Percentiles rank a stretch among this genome's conserved stretches.
phyloP scores from a whole-genome alignment of 768 basidiomycete genomes.

The Suillus fuscotomentosus region DNA sequence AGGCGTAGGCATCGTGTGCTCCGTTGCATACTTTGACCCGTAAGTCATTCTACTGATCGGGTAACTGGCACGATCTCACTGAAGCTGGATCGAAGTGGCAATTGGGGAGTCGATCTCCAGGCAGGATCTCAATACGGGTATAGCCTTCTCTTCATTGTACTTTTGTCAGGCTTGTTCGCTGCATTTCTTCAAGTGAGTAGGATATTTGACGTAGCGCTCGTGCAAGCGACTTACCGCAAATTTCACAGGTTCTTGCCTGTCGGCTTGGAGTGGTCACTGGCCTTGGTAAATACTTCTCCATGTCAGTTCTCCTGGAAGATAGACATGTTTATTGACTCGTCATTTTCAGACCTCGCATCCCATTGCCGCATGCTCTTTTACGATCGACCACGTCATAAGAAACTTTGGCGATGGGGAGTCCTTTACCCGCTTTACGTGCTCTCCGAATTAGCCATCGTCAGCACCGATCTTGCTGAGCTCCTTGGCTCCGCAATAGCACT shows the following conservation, averaged over 20 bases:
- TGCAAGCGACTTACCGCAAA: conserved; percentile 5
- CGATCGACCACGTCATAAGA: conserved; percentile 58
- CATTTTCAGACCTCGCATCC: conserved; percentile 49
- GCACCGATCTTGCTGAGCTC: conserved; percentile 80
- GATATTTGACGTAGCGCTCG: background rate
- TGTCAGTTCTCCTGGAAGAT: background rate
- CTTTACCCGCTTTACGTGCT: conserved; percentile 66
- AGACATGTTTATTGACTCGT: conserved; percentile 16
- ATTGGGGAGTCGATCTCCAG: conserved; percentile 89
- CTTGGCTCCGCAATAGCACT: conserved; percentile 81
- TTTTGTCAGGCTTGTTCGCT: conserved; percentile 80
- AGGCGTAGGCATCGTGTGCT: conserved; percentile 84
- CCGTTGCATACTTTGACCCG: conserved; percentile 90
- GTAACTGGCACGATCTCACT: conserved; percentile 1
- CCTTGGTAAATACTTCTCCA: conserved; percentile 48
- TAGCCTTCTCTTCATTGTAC: conserved; percentile 79
- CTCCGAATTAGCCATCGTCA: conserved; percentile 70
- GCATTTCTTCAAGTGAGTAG: conserved; percentile 71
- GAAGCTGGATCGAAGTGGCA: conserved; percentile 48
- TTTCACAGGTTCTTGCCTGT: conserved; percentile 64
- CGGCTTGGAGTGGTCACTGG: conserved; percentile 83
- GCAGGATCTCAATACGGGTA: conserved; percentile 88
- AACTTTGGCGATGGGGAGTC: conserved; percentile 54
- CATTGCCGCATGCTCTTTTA: conserved; percentile 66
- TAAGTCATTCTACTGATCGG: conserved; percentile 33